These are phyloP conservation scores for Apiotrichum gamsii DNA, from an alignment of 1,284 basidiomycete species.

Conservation along the genomic window DNA sequence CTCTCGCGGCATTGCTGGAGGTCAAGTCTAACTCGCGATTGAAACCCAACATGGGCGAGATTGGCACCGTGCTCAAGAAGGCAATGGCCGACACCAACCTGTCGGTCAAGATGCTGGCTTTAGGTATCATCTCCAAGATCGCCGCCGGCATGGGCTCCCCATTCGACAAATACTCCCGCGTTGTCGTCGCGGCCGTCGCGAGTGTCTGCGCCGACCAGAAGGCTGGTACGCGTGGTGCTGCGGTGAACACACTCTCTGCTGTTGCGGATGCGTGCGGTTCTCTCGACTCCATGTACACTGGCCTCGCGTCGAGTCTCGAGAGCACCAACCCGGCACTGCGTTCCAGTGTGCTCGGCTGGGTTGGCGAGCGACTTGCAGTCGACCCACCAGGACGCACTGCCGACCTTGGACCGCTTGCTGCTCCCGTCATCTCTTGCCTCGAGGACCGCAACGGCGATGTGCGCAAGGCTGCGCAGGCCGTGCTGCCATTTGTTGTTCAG, in stretches of 20 bases:
- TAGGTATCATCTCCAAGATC: constrained; percentile 84
- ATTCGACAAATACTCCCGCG: constrained; percentile 81
- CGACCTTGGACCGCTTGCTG: constrained; percentile 70
- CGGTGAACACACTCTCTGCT: constrained; percentile 68
- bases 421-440: constrained; percentile 68
- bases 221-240: constrained; percentile 73
- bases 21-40: constrained; percentile 86
- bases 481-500: constrained; percentile 72
- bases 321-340: constrained; percentile 82
- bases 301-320: constrained; percentile 74
- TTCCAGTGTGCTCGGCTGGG: constrained; percentile 76
- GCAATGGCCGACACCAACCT: constrained; percentile 91
- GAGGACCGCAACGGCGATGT: constrained; percentile 92
- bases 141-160: constrained; percentile 90
- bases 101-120: constrained; percentile 79
- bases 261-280: constrained; percentile 81
- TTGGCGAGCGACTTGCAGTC: constrained; percentile 51
- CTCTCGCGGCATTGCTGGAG: constrained; percentile 73
- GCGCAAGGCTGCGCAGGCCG: constrained; percentile 77
- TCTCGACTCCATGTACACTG: constrained; percentile 71
- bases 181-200: constrained; percentile 70
- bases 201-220: constrained; percentile 92
- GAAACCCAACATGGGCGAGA: constrained; percentile 90
- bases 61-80: constrained; percentile 78
- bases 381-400: constrained; percentile 51